phyloP scores from a whole-genome alignment of 176 grass and related monocot species.

The Ananas comosus region DNA sequence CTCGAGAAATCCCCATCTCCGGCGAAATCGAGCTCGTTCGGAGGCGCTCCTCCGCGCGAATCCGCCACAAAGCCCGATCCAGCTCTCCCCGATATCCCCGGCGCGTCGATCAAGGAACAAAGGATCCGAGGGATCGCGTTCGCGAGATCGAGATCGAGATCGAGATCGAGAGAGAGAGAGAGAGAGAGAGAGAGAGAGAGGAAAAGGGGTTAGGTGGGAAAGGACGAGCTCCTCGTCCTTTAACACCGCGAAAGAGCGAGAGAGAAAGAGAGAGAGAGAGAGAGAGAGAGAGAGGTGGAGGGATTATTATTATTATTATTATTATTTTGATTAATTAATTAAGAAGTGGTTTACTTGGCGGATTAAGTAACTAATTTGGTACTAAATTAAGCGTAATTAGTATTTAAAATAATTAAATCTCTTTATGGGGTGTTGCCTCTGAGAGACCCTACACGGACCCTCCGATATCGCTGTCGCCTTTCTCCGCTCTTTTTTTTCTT shows the following conservation, averaged over 20 bases:
- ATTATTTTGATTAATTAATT: neutral
- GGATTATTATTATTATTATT: neutral
- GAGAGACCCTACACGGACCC: constrained; percentile 23
- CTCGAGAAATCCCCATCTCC: constrained; percentile 6
- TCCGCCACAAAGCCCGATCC: neutral
- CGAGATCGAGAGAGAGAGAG: neutral
- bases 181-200: neutral
- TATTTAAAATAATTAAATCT: constrained; percentile 1
- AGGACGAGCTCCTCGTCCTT: constrained; percentile 4
- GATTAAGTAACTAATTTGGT: neutral
- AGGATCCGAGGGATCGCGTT: neutral
- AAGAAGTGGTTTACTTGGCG: neutral
- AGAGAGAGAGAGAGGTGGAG: too few relatives aligned
- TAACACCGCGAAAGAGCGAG: constrained; percentile 3
- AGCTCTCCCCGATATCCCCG: neutral
- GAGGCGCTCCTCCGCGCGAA: neutral
- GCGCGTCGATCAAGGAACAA: neutral
- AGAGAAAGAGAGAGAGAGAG: neutral
- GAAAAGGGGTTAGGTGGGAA: neutral
- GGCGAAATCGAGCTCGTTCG: constrained; percentile 7
- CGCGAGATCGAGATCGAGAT: neutral
- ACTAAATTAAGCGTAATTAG: too few relatives aligned
- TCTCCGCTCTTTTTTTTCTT: neutral
- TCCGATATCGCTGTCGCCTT: constrained; percentile 15
- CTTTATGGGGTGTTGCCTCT: constrained; percentile 8